These are phyloP conservation scores for Nicotiana otophora DNA, from an alignment of 257 asterid genomes.

Conservation along the genomic window DNA sequence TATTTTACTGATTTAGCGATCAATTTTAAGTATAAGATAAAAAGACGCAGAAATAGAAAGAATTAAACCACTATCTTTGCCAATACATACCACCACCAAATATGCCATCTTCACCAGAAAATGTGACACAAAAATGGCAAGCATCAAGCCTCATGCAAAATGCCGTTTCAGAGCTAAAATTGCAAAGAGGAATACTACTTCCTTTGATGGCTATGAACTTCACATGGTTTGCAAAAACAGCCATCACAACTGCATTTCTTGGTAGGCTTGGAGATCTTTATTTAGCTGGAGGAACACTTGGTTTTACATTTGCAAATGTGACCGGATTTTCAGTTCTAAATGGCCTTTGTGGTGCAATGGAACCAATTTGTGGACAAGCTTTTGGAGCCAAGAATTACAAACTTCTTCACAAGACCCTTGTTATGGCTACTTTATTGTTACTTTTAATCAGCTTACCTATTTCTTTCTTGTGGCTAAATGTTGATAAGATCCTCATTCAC, in stretches of 20 bases:
- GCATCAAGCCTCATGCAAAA: neutral
- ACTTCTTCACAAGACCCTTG: constrained; percentile 72
- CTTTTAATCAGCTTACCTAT: constrained; percentile 42
- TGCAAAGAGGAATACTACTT: constrained; percentile 46
- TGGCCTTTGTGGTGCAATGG: constrained; percentile 83
- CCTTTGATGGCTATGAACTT: constrained; percentile 66
- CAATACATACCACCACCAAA: neutral
- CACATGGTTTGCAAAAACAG: constrained; percentile 71
- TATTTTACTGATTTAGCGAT: neutral
- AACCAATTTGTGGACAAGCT: constrained; percentile 92
- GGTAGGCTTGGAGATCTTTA: constrained; percentile 72
- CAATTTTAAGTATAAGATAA: constrained; percentile 6
- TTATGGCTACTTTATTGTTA: constrained; percentile 48
- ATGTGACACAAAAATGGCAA: constrained; percentile 18
- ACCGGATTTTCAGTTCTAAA: constrained; percentile 69
- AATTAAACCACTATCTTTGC: neutral
- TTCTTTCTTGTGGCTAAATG: constrained; percentile 62
- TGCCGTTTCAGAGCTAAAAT: constrained; percentile 47
- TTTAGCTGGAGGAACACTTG: constrained; percentile 72
- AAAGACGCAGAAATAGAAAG: neutral
- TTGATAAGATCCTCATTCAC: constrained; percentile 47
- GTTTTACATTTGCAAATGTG: constrained; percentile 71
- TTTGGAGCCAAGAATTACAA: constrained; percentile 70
- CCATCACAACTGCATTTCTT: constrained; percentile 76
- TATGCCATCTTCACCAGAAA: neutral